phyloP scores from a whole-genome alignment of 768 basidiomycete species.

The Hemileccinum impolitum region DNA sequence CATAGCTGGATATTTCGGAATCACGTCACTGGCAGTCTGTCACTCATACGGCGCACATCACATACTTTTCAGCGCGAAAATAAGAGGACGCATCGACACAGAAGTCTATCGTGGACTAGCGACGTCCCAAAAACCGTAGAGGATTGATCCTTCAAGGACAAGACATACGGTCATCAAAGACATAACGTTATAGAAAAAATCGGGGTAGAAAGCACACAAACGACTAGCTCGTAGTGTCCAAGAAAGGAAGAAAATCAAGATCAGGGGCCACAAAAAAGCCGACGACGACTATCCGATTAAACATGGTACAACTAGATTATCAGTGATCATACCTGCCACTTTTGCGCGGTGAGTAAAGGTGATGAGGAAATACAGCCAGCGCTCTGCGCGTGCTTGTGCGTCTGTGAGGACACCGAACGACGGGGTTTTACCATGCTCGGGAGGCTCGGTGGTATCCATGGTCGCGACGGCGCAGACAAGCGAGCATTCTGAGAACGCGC shows the following conservation, averaged over 20 bases:
- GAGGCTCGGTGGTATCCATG: neutral
- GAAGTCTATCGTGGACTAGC: too few relatives aligned
- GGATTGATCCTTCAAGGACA: too few relatives aligned
- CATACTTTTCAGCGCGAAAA: too few relatives aligned
- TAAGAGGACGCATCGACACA: too few relatives aligned
- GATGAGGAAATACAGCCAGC: neutral
- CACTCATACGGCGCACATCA: too few relatives aligned
- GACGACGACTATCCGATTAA: neutral
- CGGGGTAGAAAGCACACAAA: neutral
- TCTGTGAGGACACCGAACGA: slow-evolving; percentile 3
- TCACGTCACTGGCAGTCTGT: too few relatives aligned
- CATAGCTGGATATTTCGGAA: too few relatives aligned
- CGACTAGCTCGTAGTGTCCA: neutral
- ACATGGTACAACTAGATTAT: neutral
- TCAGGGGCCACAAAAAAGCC: neutral
- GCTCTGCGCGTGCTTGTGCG: slow-evolving; percentile 6
- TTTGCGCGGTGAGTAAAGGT: neutral
- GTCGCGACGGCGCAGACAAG: neutral
- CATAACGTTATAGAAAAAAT: neutral
- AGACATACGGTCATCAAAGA: neutral
- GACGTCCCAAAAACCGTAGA: too few relatives aligned
- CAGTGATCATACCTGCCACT: slow-evolving; percentile 5
- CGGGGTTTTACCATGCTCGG: neutral
- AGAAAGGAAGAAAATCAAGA: neutral
- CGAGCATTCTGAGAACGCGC: neutral